Base-by-base conservation (phyloP, 305 asterid genomes). In the Fraxinus sp. region DNA sequence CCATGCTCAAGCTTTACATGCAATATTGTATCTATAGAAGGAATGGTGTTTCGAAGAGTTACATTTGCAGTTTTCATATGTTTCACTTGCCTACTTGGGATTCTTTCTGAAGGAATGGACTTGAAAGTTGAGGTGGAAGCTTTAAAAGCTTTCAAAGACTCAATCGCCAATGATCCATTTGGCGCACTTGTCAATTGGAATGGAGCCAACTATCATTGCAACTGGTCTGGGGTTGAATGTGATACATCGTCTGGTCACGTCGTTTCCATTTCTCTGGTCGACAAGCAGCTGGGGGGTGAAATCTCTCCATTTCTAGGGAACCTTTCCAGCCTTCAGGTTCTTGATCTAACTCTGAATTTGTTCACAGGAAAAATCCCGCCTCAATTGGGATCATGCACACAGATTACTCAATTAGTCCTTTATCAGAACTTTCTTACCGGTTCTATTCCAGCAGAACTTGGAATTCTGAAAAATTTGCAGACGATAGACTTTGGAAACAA, bases 161-260 rank as follows among this genome's bases (percentile, higher is more conserved):
- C 90, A 5, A 79, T 94, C 72, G 73, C 82, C 33, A 32, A 30
- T 11, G 96, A 95, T 84, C 93, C 98, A 2, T 33, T 75, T 0
- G 84, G 88, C 13, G 88, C 85, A 57, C 89, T 95, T 24, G 81
- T 77, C 26, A 91, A 86, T 79, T 95, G 97, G 98, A 90, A 72
- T 36, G 81, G 75, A 49, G 68, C 91, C 82, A 77, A 57, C 57
- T 92, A 83, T 46, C 92, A 92, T 84, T 94, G 98, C 89, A 95
- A 90, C 86, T 94, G 98, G 97, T 75, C 94, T 7, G 97, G 98
- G 32, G 86, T 95, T 13, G 59, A 83, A 0, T 94, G 98, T 28
- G 87, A 90, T 66, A 79, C 88, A 3, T 78, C 82, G 4, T 83
- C 86, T 0, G 26, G 7, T 0, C 82, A 77, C 2, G 92, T 94